These are phyloP conservation scores for Colletotrichum limetticola DNA, from an alignment of 2,329 filamentous ascomycete genomes.

Conservation along the genomic window DNA sequence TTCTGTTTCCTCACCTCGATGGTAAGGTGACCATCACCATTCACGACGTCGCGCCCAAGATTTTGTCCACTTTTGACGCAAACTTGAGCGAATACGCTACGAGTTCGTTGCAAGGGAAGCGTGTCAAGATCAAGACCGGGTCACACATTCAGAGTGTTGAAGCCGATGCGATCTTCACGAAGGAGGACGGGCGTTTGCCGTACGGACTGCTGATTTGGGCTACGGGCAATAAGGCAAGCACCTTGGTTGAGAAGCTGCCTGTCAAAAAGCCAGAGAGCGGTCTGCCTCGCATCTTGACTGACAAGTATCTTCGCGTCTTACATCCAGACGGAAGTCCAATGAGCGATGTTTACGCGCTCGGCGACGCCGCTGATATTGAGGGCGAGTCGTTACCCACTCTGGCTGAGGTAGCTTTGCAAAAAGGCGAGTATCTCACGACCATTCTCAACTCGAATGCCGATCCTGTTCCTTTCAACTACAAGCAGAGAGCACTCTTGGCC, in stretches of 20 bases:
- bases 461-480: constrained; percentile 3
- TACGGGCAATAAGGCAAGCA: constrained; percentile 76
- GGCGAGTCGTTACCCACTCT: constrained; percentile 19
- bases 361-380: constrained; percentile 20
- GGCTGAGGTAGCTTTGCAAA: constrained; percentile 28
- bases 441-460: background rate
- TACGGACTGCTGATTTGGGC: constrained; percentile 98
- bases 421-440: constrained; percentile 20
- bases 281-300: constrained; percentile 15
- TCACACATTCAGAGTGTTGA: constrained; percentile 20
- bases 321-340: constrained; percentile 19
- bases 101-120: constrained; percentile 17
- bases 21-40: constrained; percentile 97
- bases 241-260: constrained; percentile 9
- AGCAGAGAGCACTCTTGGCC: constrained; percentile 15
- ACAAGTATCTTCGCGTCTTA: constrained; percentile 20
- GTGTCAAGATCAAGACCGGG: background rate
- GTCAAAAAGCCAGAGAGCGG: constrained; percentile 19
- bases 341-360: constrained; percentile 18
- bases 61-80: constrained; percentile 98
- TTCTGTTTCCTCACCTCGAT: constrained; percentile 95
- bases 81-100: constrained; percentile 93
- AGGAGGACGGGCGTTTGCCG: constrained; percentile 85
- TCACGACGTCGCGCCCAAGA: constrained; percentile 95
- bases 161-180: constrained; percentile 95